Evolutionary conservation across 116 monocot species (phyloP).

Genomic region (Zostera marina): DNA sequence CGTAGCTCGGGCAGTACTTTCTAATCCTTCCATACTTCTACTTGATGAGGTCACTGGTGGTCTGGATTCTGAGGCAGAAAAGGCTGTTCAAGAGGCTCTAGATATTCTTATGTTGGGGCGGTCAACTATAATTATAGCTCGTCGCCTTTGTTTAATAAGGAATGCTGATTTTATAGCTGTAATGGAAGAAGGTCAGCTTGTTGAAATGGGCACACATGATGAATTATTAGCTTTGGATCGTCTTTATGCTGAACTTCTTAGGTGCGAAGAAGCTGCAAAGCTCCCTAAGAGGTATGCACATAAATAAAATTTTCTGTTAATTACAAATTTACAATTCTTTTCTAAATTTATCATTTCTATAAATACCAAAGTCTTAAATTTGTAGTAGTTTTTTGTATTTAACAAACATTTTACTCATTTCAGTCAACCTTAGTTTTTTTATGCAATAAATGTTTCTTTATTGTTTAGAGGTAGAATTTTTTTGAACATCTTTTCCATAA

Average conservation of each 20-base stretch:
- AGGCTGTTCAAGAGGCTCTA: constrained; percentile 73
- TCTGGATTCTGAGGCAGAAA: constrained; percentile 93
- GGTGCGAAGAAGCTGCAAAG: constrained; percentile 96
- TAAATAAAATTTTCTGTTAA: no score
- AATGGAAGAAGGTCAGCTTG: constrained; percentile 96
- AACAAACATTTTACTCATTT: no score
- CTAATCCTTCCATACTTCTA: constrained; percentile 88
- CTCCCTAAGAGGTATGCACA: constrained; percentile 75
- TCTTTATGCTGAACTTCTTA: constrained; percentile 93
- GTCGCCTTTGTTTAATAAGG: constrained; percentile 80
- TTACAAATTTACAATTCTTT: no score
- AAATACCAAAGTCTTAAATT: no score
- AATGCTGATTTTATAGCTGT: constrained; percentile 99
- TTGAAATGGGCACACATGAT: constrained; percentile 99
- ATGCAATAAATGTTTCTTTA: no score
- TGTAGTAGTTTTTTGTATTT: no score
- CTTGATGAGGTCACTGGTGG: constrained; percentile 99
- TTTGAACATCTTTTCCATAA: no score
- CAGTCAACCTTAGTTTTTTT: no score
- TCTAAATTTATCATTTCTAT: no score
- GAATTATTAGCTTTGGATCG: constrained; percentile 64
- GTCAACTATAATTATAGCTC: constrained; percentile 96
- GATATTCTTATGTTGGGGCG: constrained; percentile 96
- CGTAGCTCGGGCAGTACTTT: constrained; percentile 90
- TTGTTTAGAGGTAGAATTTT: no score